These are phyloP conservation scores for Hypoxylon lienhwacheense DNA, from an alignment of 495 filamentous ascomycete genomes.

Conservation along the genomic window DNA sequence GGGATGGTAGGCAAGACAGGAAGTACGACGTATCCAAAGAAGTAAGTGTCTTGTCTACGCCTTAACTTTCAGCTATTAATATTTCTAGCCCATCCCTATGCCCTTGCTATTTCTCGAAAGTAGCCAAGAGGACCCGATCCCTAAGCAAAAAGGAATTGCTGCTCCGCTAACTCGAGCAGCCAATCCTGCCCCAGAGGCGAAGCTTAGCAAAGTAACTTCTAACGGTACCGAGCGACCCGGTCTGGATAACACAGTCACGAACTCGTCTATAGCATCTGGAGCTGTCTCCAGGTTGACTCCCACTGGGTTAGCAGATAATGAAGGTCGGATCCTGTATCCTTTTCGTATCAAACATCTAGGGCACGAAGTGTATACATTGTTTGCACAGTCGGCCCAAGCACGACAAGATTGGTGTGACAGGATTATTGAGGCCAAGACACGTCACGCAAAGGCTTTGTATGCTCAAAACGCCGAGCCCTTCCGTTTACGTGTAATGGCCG, in stretches of 20 bases:
- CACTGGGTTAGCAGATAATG: constrained; percentile 51
- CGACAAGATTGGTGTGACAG: constrained; percentile 89
- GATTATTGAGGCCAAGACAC: constrained; percentile 91
- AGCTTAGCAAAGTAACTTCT: constrained; percentile 54
- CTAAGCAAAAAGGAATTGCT: constrained; percentile 83
- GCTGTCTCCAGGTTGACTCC: constrained; percentile 55
- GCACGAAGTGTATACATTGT: constrained; percentile 83
- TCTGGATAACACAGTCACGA: constrained; percentile 67
- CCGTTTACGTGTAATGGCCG: constrained; percentile 85
- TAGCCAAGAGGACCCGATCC: constrained; percentile 84
- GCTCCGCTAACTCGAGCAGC: constrained; percentile 58
- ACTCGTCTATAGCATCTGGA: constrained; percentile 46
- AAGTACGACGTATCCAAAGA: constrained; percentile 94
- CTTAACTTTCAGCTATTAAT: not conserved
- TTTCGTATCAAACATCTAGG: constrained; percentile 98
- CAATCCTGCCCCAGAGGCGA: constrained; percentile 51
- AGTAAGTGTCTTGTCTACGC: constrained; percentile 48
- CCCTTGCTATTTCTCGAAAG: constrained; percentile 90
- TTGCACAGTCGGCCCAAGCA: constrained; percentile 70
- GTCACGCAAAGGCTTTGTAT: constrained; percentile 83
- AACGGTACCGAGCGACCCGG: constrained; percentile 56
- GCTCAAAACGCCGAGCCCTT: constrained; percentile 97
- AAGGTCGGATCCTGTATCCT: constrained; percentile 86
- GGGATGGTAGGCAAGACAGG: constrained; percentile 75
- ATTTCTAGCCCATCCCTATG: constrained; percentile 85